Evolutionary conservation across 805 yeast species (phyloP).

Genomic region (Suhomyces canberraensis): DNA sequence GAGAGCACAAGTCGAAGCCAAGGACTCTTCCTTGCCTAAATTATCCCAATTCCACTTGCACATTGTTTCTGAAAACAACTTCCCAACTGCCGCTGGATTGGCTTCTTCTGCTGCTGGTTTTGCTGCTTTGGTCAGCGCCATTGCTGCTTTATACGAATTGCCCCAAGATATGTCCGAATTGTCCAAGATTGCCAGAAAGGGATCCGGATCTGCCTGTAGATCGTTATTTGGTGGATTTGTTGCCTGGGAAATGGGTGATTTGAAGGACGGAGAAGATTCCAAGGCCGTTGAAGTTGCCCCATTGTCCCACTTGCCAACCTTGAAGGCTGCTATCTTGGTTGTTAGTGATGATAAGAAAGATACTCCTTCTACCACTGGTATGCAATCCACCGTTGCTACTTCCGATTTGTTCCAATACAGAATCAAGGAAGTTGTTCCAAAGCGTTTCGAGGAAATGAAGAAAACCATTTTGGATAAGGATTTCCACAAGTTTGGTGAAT

Average conservation of each 20-base stretch:
- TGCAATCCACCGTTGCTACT: conserved; percentile 92
- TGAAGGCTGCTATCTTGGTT: conserved; percentile 87
- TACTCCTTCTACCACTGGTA: conserved; percentile 91
- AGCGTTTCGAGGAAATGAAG: conserved; percentile 78
- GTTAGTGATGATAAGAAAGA: conserved; percentile 93
- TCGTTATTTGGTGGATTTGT: conserved; percentile 96
- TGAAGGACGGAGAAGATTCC: conserved; percentile 81
- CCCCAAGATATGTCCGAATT: conserved; percentile 85
- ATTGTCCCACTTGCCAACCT: conserved; percentile 80
- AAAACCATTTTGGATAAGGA: conserved; percentile 68
- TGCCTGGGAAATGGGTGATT: conserved; percentile 96
- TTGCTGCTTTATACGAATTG: conserved; percentile 77
- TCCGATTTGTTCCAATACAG: conserved; percentile 84
- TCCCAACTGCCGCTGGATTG: conserved; percentile 98
- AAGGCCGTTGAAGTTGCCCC: conserved; percentile 92
- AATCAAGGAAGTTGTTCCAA: conserved; percentile 78
- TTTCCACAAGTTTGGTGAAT: conserved; percentile 76
- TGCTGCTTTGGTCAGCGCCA: conserved; percentile 90
- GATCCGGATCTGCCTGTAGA: conserved; percentile 98
- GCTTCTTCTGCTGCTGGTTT: conserved; percentile 99
- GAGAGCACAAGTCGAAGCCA: conserved; percentile 58
- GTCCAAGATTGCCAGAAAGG: conserved; percentile 93
- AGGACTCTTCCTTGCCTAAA: conserved; percentile 54
- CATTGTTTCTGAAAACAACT: conserved; percentile 90
- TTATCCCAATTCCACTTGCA: conserved; percentile 65